Evolutionary conservation across 306 rosid species (phyloP), one percentile per base, ranked within the genome.

Genomic region (Boehmeria nivea): DNA sequence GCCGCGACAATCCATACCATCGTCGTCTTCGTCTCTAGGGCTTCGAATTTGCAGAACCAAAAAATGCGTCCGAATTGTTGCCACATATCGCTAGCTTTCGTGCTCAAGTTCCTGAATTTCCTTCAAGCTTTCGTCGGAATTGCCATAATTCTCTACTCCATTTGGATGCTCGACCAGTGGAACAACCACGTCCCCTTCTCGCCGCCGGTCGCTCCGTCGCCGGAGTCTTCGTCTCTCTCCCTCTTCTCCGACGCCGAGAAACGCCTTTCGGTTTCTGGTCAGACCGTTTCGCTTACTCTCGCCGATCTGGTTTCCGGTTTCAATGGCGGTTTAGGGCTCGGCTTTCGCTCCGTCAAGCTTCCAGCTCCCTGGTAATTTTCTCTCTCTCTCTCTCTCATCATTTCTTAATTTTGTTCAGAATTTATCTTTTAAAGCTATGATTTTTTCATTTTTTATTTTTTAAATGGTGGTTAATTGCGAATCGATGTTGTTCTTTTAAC

Each of bases 111-210:
- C 61, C 75, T 87, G 10, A 84, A 80, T 71, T 87, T 82, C 22
- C 85, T 91, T 67, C 99, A 87, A 75, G 88, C 93, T 55, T 91
- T 91, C 71, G 64, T 82, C 37, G 95, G 96, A 19, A 57, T 85
- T 19, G 83, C 93, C 23, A 81, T 91, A 64, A 16, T 91, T 3
- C 63, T 91, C 61, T 87, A 87, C 70, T 87, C 96, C 11, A 15
- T 68, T 65, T 91, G 96, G 96, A 84, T 91, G 86, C 71, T 87
- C 53, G 73, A 87, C 58, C 95, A 83, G 47, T 87, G 95, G 95
- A 67, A 70, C 26, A 72, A 81, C 27, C 85, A 33, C 59, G 19
- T 65, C 11, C 98, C 95, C 18, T 45, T 69, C 0, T 60, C 71
- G 22, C 88, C 94, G 3, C 73, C 78, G 19, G 48, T 51, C 6